A percentile compares a stretch with the other conserved stretches of the same genome.
These are phyloP conservation scores for Leishmania tropica DNA, from an alignment of 208 protist species.

Conservation along the genomic window DNA sequence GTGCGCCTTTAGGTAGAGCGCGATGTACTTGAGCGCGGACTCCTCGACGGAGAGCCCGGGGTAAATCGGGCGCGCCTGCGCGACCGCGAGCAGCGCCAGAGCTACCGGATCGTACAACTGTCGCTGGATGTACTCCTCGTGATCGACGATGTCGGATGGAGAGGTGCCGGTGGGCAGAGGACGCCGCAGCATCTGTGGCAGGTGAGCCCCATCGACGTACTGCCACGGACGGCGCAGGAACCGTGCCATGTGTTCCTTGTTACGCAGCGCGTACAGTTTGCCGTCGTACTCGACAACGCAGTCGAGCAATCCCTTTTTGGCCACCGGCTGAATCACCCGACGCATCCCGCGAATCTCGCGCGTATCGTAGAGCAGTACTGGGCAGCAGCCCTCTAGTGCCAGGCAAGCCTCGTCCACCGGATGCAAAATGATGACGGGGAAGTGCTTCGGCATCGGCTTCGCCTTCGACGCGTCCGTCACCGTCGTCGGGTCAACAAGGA, in stretches of 20 bases:
- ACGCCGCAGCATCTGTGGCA: constrained; percentile 71
- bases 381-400: constrained; percentile 87
- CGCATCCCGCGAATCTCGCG: constrained; percentile 76
- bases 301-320: constrained; percentile 56
- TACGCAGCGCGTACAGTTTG: constrained; percentile 67
- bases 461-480: constrained; percentile 51
- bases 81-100: constrained; percentile 78
- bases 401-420: constrained; percentile 30
- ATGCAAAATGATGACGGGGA: constrained; percentile 9
- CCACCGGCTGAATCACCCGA: constrained; percentile 74
- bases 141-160: constrained; percentile 25
- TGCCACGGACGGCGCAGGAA: constrained; percentile 89
- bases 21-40: constrained; percentile 89
- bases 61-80: constrained; percentile 72
- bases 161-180: constrained; percentile 48
- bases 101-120: constrained; percentile 87
- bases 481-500: constrained; percentile 61
- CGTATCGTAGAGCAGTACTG: constrained; percentile 91
- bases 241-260: constrained; percentile 49
- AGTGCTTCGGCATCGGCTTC: constrained; percentile 49
- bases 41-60: constrained; percentile 81
- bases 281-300: constrained; percentile 82
- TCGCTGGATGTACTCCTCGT: constrained; percentile 84
- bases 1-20: constrained; percentile 89
- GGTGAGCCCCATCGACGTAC: constrained; percentile 62